Conservation (phyloP, 768 basidiomycete species). For the Boletus subparvulus region DNA sequence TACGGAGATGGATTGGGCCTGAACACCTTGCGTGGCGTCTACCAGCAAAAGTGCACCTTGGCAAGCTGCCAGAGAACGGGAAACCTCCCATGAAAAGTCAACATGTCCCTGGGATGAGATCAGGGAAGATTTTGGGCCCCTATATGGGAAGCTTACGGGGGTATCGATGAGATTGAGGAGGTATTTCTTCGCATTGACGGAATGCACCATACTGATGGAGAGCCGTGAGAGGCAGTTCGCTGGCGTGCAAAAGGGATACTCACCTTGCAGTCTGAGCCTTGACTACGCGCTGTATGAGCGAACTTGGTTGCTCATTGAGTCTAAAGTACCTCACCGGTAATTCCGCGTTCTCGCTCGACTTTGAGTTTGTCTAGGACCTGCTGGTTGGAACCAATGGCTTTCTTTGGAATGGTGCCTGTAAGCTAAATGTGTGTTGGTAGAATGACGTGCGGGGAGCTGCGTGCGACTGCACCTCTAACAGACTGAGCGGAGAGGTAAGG, state of each 20-base stretch:
- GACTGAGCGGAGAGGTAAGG: constrained; percentile 38
- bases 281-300: constrained; percentile 45
- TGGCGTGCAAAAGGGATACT: not conserved
- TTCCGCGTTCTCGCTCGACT: constrained; percentile 94
- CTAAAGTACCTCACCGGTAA: constrained; percentile 61
- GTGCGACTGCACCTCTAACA: constrained; percentile 60
- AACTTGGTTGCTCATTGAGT: not conserved
- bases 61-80: constrained; percentile 87
- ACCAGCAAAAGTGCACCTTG: constrained; percentile 88
- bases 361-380: constrained; percentile 93
- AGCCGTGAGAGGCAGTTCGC: constrained; percentile 7
- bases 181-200: constrained; percentile 51
- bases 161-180: constrained; percentile 96
- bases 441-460: not conserved
- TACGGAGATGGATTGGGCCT: constrained; percentile 96
- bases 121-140: not conserved
- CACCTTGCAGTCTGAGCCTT: constrained; percentile 95
- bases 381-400: constrained; percentile 64
- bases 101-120: constrained; percentile 75
- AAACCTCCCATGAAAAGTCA: constrained; percentile 97
- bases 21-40: constrained; percentile 96
- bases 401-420: constrained; percentile 81
- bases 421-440: constrained; percentile 48
- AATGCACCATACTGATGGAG: constrained; percentile 71
- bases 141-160: constrained; percentile 51